A percentile compares a stretch with the other conserved stretches of the same genome.
Evolutionary conservation across 306 rosid genomes (phyloP).

Genomic region (Styphnolobium japonicum): DNA sequence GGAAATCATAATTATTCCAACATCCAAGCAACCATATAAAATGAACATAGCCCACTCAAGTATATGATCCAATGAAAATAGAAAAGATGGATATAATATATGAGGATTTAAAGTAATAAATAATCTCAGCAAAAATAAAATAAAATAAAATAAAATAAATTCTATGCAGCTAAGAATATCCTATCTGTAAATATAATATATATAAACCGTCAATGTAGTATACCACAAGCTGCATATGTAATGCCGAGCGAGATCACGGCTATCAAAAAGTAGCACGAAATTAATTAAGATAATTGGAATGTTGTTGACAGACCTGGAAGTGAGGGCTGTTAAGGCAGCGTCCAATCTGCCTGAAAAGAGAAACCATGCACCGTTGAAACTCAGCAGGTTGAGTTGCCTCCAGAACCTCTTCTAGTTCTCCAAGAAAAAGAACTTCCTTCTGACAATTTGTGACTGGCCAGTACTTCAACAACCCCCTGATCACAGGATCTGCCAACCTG

Average conservation of each 20-base stretch:
- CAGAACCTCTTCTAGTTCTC: constrained; percentile 62
- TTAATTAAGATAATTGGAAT: not conserved
- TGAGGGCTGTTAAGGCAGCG: constrained; percentile 73
- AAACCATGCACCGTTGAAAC: constrained; percentile 43
- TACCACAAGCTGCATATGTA: not conserved
- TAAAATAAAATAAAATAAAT: too few species aligned
- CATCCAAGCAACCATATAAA: constrained; percentile 16
- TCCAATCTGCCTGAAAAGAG: constrained; percentile 62
- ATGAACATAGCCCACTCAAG: not conserved
- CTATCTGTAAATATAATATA: not conserved
- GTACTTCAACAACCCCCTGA: constrained; percentile 63
- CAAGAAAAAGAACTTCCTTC: constrained; percentile 73
- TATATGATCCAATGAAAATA: not conserved
- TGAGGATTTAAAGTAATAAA: not conserved
- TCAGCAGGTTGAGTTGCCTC: constrained; percentile 51
- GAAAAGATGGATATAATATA: not conserved
- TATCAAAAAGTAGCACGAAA: not conserved
- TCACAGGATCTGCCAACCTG: constrained; percentile 62
- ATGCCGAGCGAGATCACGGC: not conserved
- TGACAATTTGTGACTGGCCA: constrained; percentile 77
- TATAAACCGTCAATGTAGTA: not conserved
- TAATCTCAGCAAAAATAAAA: constrained; percentile 9
- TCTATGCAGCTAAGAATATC: constrained; percentile 13
- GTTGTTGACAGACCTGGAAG: constrained; percentile 53
- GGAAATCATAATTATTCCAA: constrained; percentile 10